Evolutionary conservation across 1,284 basidiomycete species (phyloP).

Genomic region (Wallemia ichthyophaga): DNA sequence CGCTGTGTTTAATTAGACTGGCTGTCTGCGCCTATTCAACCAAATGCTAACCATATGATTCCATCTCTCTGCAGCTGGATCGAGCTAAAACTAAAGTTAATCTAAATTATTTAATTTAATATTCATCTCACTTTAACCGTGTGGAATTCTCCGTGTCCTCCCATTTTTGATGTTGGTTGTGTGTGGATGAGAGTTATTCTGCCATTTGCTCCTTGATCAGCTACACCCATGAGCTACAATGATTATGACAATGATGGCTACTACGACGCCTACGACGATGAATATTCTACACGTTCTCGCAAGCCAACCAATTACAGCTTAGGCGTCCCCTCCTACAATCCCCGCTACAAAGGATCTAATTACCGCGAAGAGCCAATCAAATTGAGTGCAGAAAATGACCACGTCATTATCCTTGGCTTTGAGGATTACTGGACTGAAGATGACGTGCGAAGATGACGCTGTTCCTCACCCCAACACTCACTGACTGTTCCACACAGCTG

Average conservation of each 20-base stretch:
- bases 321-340: not conserved
- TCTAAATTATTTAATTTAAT: not conserved
- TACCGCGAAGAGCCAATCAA: slow-evolving; percentile 26
- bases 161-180: slow-evolving; percentile 7
- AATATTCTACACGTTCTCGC: not conserved
- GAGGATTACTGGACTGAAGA: slow-evolving; percentile 65
- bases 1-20: slow-evolving; percentile 22
- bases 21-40: not conserved
- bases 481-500: slow-evolving; percentile 22
- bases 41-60: slow-evolving; percentile 29
- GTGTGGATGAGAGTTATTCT: not conserved
- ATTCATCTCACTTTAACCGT: slow-evolving; percentile 13
- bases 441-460: slow-evolving; percentile 28
- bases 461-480: slow-evolving; percentile 15
- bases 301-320: not conserved
- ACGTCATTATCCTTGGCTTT: slow-evolving; percentile 70
- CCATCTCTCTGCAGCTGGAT: slow-evolving; percentile 53
- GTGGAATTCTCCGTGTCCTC: slow-evolving; percentile 13
- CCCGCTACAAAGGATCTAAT: not conserved
- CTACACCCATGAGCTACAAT: not conserved
- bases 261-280: not conserved
- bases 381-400: slow-evolving; percentile 47
- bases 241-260: not conserved
- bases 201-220: not conserved
- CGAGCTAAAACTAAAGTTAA: slow-evolving; percentile 20